Percentiles rank a stretch among this genome's conserved stretches.
phyloP scores from a whole-genome alignment of 192 early-diverging fungal genomes.

The Linnemannia hyalina region DNA sequence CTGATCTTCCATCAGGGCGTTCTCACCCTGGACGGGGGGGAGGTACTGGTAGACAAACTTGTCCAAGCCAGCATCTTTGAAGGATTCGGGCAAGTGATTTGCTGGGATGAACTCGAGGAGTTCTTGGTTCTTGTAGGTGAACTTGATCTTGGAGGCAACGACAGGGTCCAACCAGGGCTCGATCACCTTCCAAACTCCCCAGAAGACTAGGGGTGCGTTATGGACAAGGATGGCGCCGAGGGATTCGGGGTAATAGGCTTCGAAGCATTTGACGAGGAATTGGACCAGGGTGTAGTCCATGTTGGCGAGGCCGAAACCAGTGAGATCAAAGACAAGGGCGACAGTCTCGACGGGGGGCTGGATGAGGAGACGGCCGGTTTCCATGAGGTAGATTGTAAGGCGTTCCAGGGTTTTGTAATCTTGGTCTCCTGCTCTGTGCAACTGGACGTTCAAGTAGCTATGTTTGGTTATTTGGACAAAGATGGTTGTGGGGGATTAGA shows the following conservation, averaged over 20 bases:
- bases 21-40: conserved; percentile 41
- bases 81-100: conserved; percentile 66
- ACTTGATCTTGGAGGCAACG: conserved; percentile 87
- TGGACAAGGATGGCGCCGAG: conserved; percentile 87
- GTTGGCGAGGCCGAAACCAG: conserved; percentile 50
- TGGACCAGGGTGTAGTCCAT: conserved; percentile 67
- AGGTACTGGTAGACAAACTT: conserved; percentile 66
- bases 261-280: conserved; percentile 82
- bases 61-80: conserved; percentile 67
- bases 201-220: conserved; percentile 91
- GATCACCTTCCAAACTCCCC: conserved; percentile 86
- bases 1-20: conserved; percentile 61
- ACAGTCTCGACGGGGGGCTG: conserved; percentile 71
- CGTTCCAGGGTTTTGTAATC: conserved; percentile 72
- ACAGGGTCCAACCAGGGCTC: conserved; percentile 91
- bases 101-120: conserved; percentile 72
- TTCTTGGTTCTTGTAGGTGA: conserved; percentile 73
- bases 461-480: too few species aligned
- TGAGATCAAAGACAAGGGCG: conserved; percentile 53
- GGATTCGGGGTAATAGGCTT: conserved; percentile 92
- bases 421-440: conserved; percentile 68
- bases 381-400: conserved; percentile 81
- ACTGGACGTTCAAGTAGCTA: conserved; percentile 66
- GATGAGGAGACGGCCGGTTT: conserved; percentile 74
- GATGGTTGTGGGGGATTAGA: not conserved